Evolutionary conservation across 495 filamentous ascomycete species (phyloP).

Genomic region (Hypomontagnella monticulosa): DNA sequence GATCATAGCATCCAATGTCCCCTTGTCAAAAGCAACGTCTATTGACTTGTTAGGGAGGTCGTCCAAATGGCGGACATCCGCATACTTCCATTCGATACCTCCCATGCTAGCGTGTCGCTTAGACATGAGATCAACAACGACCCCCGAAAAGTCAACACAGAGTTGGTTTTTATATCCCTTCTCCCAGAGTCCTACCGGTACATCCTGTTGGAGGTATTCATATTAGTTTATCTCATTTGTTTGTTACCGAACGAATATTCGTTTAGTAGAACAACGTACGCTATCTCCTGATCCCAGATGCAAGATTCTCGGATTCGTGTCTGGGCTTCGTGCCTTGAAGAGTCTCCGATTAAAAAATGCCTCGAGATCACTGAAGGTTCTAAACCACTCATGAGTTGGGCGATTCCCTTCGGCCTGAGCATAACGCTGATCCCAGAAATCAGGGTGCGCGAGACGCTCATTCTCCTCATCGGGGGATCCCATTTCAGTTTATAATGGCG

Average conservation of each 20-base stretch:
- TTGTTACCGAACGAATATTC: background rate
- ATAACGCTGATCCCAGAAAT: conserved; percentile 66
- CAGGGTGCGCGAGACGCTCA: conserved; percentile 49
- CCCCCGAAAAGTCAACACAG: conserved; percentile 66
- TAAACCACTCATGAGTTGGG: conserved; percentile 64
- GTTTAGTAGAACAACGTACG: conserved; percentile 45
- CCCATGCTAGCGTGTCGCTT: conserved; percentile 47
- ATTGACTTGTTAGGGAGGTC: conserved; percentile 48
- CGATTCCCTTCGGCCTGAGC: conserved; percentile 37
- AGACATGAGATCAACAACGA: conserved; percentile 62
- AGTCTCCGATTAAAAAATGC: conserved; percentile 59
- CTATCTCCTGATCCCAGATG: conserved; percentile 70
- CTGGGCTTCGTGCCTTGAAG: conserved; percentile 38
- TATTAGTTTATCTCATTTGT: conserved; percentile 4
- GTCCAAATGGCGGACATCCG: conserved; percentile 64
- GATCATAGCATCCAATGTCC: conserved; percentile 70
- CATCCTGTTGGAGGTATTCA: conserved; percentile 52
- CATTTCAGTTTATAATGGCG: background rate
- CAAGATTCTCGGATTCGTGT: conserved; percentile 52
- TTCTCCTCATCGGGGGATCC: conserved; percentile 25
- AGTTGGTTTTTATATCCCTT: conserved; percentile 64
- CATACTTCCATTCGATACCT: conserved; percentile 58
- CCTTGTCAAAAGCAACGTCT: conserved; percentile 70
- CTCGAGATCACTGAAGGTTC: conserved; percentile 57
- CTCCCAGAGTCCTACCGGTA: conserved; percentile 58